Conservation (phyloP, 345 rosid species). For the Populus simonii region DNA sequence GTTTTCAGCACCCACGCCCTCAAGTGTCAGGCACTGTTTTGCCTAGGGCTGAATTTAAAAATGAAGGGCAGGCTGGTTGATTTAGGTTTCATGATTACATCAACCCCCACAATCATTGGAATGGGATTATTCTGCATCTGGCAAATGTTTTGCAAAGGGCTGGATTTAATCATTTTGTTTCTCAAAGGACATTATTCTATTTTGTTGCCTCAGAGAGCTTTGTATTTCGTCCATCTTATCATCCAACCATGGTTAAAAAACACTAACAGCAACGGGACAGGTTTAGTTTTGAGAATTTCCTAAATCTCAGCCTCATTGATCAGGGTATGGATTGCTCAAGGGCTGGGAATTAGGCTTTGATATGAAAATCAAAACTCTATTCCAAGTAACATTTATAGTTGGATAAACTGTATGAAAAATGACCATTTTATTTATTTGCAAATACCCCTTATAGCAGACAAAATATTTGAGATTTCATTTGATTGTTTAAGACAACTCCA, state of each 20-base stretch:
- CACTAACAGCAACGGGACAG: not conserved
- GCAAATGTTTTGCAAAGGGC: no score
- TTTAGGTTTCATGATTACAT: not conserved
- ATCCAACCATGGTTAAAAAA: not conserved
- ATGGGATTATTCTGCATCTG: no score
- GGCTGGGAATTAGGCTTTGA: not conserved
- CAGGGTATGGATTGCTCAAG: not conserved
- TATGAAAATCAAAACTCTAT: not conserved
- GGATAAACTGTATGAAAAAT: not conserved
- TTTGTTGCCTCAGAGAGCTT: no score
- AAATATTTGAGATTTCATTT: not conserved
- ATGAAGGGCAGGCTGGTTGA: not conserved
- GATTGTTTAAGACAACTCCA: not conserved
- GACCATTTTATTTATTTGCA: not conserved
- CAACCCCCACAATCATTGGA: no score
- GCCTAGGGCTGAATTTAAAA: not conserved
- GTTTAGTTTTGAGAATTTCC: constrained; percentile 3
- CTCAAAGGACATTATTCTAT: no score
- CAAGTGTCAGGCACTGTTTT: not conserved
- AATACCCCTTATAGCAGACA: not conserved
- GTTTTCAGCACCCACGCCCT: not conserved
- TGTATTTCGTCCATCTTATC: not conserved
- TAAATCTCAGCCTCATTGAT: not conserved
- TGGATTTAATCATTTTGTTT: no score
- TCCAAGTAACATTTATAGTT: not conserved